Evolutionary conservation across 2,329 filamentous ascomycete species (phyloP).

Genomic region (Cladosporium velox): DNA sequence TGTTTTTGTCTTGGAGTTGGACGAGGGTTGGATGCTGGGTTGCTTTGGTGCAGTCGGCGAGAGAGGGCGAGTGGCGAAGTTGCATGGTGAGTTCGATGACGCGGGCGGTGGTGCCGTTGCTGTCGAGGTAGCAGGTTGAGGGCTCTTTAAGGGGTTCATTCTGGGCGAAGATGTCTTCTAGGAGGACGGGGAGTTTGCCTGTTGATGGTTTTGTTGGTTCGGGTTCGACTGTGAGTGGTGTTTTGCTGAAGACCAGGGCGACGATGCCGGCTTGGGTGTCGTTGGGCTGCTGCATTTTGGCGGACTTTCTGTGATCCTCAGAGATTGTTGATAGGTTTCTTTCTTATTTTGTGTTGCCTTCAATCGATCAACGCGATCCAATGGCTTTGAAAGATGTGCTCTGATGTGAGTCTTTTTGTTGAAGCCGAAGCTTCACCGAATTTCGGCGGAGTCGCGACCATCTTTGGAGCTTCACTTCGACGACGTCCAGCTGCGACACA

Average conservation of each 20-base stretch:
- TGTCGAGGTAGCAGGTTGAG: constrained; percentile 19
- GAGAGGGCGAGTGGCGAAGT: constrained; percentile 19
- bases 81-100: constrained; percentile 22
- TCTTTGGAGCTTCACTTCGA: neutral
- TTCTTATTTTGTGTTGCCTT: neutral
- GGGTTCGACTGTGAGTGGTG: constrained; percentile 3
- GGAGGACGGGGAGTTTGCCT: neutral
- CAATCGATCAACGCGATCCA: neutral
- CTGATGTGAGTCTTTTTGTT: constrained; percentile 7
- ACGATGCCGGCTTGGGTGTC: constrained; percentile 19
- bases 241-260: constrained; percentile 23
- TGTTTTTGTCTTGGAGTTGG: constrained; percentile 16
- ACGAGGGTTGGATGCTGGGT: constrained; percentile 18
- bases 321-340: neutral
- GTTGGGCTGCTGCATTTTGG: neutral
- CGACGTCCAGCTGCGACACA: neutral
- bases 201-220: constrained; percentile 18
- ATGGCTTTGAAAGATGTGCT: constrained; percentile 3
- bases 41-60: constrained; percentile 21
- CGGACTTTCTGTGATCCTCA: neutral
- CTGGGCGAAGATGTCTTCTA: constrained; percentile 9
- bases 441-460: neutral
- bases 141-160: neutral
- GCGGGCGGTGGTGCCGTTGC: constrained; percentile 7
- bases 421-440: constrained; percentile 6